Percentiles rank a stretch among this genome's conserved stretches.
These are phyloP conservation scores for Zalaria obscura DNA, from an alignment of 2,329 filamentous ascomycete genomes.

Conservation along the genomic window DNA sequence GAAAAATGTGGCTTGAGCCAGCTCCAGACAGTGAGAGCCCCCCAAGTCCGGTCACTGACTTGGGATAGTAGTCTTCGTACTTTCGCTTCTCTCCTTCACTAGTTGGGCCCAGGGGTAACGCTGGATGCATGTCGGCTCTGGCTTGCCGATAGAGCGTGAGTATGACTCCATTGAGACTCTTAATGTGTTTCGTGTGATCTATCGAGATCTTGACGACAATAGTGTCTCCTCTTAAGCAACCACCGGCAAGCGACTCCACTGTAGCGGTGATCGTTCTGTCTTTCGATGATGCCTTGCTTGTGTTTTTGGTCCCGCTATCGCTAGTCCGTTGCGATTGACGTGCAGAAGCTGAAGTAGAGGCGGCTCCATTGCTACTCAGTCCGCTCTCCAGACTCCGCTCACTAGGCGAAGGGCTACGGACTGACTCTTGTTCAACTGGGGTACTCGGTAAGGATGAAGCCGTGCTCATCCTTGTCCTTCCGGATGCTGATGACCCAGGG, in stretches of 20 bases:
- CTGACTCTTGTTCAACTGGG: slow-evolving; percentile 15
- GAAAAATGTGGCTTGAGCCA: slow-evolving; percentile 80
- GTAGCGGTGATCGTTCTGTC: slow-evolving; percentile 76
- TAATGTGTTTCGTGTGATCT: slow-evolving; percentile 76
- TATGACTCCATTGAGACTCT: slow-evolving; percentile 85
- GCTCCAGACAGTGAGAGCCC: slow-evolving; percentile 77
- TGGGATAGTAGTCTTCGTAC: slow-evolving; percentile 75
- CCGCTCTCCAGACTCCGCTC: slow-evolving; percentile 33
- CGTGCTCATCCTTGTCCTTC: slow-evolving; percentile 10
- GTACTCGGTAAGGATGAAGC: slow-evolving; percentile 13
- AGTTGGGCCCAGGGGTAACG: slow-evolving; percentile 45
- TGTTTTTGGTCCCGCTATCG: slow-evolving; percentile 33
- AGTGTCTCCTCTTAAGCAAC: slow-evolving; percentile 72
- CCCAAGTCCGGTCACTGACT: slow-evolving; percentile 72
- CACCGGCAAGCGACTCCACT: slow-evolving; percentile 67
- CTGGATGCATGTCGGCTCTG: slow-evolving; percentile 67
- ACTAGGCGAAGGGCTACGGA: slow-evolving; percentile 31
- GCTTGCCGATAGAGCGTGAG: slow-evolving; percentile 85
- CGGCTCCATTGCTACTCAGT: slow-evolving; percentile 49
- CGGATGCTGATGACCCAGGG: slow-evolving; percentile 3
- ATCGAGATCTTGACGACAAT: slow-evolving; percentile 69
- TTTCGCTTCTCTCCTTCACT: slow-evolving; percentile 55
- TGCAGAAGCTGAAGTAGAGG: slow-evolving; percentile 27
- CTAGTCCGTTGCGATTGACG: slow-evolving; percentile 25
- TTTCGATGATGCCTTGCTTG: slow-evolving; percentile 39